Base-by-base conservation (phyloP, 257 asterid genomes). In the Nicotiana obtusifolia region DNA sequence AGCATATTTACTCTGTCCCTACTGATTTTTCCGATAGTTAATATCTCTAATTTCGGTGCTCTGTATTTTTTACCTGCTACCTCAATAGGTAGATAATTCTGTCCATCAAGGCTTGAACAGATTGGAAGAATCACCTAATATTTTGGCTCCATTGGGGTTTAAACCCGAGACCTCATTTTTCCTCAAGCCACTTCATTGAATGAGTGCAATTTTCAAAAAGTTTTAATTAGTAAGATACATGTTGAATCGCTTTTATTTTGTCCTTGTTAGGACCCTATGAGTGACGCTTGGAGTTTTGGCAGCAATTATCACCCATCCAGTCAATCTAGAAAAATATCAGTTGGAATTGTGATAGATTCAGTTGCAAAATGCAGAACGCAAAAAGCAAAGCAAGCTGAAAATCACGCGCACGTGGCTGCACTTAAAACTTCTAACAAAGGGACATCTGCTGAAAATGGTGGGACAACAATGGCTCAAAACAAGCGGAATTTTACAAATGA, bases 251-350 rank as follows among this genome's bases (percentile, higher is more conserved):
- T 47, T 84, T 86, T 66, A 53, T 80, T 67, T 71, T 78, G 61
- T 75, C 28, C 62, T 82, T 84, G 82, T 44, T 84, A 94, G 98
- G 96, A 88, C 33, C 86, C 31, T 56, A 82, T 75, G 81, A 87
- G 90, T 78, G 90, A 86, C 79, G 57, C 82, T 78, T 85, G 78
- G 83, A 88, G 96, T 84, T 88, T 86, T 81, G 87, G 92, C 69
- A 88, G 91, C 89, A 91, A 88, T 82, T 76, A 83, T 82, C 88
- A 76, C 22, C 62, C 57, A 75, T 84, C 87, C 84, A 90, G 97
- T 83, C 97, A 91, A 87, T 83, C 94, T 81, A 91, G 93, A 89
- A 95, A 95, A 86, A 90, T 92, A 84, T 95, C 99, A 69, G 85
- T 94, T 19, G 99, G 98, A 73, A 87, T 93, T 85, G 88, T 90